These are phyloP conservation scores for Funneliformis caledonium DNA, from an alignment of 371 early-diverging fungal species.

Conservation along the genomic window DNA sequence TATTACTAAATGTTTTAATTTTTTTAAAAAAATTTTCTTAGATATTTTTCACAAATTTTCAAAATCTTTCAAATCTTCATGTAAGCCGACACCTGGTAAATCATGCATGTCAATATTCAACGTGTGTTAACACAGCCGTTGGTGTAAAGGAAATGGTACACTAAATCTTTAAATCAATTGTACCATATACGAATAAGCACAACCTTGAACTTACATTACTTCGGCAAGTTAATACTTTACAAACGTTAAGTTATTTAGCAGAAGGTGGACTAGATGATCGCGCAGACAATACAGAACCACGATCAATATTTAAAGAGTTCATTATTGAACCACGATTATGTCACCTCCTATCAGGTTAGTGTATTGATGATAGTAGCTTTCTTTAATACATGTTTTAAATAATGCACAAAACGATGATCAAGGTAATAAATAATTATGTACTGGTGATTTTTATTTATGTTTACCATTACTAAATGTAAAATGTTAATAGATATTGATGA, in stretches of 20 bases:
- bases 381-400: slow-evolving; percentile 6
- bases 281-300: too few species aligned
- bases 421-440: not conserved
- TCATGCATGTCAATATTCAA: not conserved
- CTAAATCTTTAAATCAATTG: not conserved
- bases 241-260: not conserved
- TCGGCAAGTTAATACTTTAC: slow-evolving; percentile 2
- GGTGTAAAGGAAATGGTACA: slow-evolving; percentile 16
- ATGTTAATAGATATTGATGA: not conserved
- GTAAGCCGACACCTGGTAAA: not conserved
- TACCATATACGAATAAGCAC: not conserved
- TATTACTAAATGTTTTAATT: not conserved
- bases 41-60: not conserved
- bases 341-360: not conserved
- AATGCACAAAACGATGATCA: not conserved
- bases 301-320: too few species aligned
- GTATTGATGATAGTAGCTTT: not conserved
- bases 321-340: not conserved
- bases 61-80: slow-evolving; percentile 11
- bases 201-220: not conserved
- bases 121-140: not conserved
- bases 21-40: not conserved
- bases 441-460: not conserved
- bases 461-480: slow-evolving; percentile 5
- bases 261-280: too few species aligned